Conservation (phyloP, 2,329 filamentous ascomycete genomes). For the Colletotrichum destructivum region DNA sequence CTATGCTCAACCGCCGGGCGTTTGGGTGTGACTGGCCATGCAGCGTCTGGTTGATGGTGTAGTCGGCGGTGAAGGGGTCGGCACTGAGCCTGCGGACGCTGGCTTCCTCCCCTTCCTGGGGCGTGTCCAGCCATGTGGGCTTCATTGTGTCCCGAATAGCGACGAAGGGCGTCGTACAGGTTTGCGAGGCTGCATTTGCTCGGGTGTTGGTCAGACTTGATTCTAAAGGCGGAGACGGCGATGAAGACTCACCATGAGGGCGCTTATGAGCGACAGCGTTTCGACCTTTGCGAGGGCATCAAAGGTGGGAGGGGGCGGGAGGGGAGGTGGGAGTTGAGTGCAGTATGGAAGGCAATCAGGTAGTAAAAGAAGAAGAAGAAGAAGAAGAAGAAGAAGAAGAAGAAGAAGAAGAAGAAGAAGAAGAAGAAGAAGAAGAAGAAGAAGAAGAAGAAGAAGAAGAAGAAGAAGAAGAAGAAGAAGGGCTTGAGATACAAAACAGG, state of each 20-base stretch:
- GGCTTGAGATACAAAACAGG: not conserved
- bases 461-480: not conserved
- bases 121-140: conserved; percentile 33
- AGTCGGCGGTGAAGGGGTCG: conserved; percentile 36
- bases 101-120: conserved; percentile 25
- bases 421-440: not conserved
- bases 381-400: not conserved
- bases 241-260: conserved; percentile 22
- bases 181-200: conserved; percentile 20
- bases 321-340: no score
- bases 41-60: conserved; percentile 39
- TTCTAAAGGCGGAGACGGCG: not conserved
- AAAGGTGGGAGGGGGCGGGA: not conserved
- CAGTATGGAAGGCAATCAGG: no score
- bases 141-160: conserved; percentile 28
- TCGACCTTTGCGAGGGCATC: not conserved
- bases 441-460: not conserved
- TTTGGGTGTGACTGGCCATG: conserved; percentile 24
- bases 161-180: conserved; percentile 15
- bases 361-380: not conserved
- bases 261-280: conserved; percentile 19
- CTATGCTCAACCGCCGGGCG: conserved; percentile 26
- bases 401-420: not conserved
- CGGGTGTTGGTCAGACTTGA: not conserved
- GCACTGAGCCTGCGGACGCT: conserved; percentile 26